A percentile compares a stretch with the other conserved stretches of the same genome.
These are phyloP conservation scores for Aegilops sharonensis DNA, from an alignment of 176 grass and related monocot genomes.

Conservation along the genomic window DNA sequence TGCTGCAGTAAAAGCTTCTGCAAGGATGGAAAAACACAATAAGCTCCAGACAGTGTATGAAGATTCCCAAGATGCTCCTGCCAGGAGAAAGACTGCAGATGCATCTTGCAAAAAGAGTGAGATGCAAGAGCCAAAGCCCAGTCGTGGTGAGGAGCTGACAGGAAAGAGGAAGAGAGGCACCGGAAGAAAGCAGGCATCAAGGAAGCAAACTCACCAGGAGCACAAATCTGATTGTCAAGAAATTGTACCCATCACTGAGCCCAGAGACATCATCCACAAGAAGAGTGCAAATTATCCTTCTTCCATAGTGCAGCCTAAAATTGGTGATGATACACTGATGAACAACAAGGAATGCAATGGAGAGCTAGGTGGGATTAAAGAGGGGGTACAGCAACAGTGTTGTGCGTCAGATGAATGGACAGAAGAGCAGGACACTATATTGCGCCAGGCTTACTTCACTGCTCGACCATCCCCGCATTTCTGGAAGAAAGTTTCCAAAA, in stretches of 20 bases:
- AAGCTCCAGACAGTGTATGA: background rate
- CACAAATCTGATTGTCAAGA: slow-evolving; percentile 5
- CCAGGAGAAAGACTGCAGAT: background rate
- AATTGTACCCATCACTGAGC: slow-evolving; percentile 11
- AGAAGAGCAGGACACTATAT: slow-evolving; percentile 61
- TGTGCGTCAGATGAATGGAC: slow-evolving; percentile 57
- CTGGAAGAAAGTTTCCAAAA: slow-evolving; percentile 93
- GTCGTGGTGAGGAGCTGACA: background rate
- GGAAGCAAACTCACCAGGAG: background rate
- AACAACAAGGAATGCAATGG: slow-evolving; percentile 19
- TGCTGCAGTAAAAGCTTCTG: background rate
- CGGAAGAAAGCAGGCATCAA: background rate
- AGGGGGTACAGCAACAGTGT: slow-evolving; percentile 14
- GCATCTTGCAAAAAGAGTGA: slow-evolving; percentile 6
- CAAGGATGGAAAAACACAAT: background rate
- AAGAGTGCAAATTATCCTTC: slow-evolving; percentile 19
- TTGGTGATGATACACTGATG: background rate
- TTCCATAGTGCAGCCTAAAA: slow-evolving; percentile 7
- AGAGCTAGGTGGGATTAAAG: slow-evolving; percentile 36
- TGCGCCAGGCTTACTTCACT: slow-evolving; percentile 64
- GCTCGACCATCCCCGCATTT: slow-evolving; percentile 87
- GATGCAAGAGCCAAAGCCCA: slow-evolving; percentile 5
- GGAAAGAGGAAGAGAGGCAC: slow-evolving; percentile 38
- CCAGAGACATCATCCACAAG: background rate
- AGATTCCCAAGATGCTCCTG: slow-evolving; percentile 6